Conservation (phyloP, 2,329 filamentous ascomycete species). For the Amesomyces nigricolor region DNA sequence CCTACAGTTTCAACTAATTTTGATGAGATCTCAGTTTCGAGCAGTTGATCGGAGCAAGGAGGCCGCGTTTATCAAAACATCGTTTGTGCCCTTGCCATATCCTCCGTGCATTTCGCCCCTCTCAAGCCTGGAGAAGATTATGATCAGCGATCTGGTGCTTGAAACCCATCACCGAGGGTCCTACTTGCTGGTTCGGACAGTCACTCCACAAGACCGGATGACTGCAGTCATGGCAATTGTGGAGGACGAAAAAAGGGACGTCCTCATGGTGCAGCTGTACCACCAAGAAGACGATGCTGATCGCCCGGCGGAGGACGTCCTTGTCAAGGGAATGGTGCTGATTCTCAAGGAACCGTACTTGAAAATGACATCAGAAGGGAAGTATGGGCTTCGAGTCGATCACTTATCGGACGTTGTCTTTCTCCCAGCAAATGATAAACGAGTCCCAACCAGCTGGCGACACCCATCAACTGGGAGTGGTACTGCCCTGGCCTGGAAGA, state of each 20-base stretch:
- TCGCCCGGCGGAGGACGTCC: conserved; percentile 28
- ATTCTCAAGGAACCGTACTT: conserved; percentile 52
- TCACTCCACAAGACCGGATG: conserved; percentile 9
- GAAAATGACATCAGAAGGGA: conserved; percentile 35
- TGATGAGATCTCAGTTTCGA: not conserved
- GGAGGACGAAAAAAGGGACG: conserved; percentile 36
- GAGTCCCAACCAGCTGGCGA: conserved; percentile 31
- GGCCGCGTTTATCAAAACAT: not conserved
- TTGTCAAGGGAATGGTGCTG: conserved; percentile 27
- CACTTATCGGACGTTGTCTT: conserved; percentile 45
- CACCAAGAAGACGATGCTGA: conserved; percentile 36
- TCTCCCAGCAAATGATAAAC: conserved; percentile 33
- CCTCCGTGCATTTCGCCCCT: conserved; percentile 7
- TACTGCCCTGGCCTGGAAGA: conserved; percentile 16
- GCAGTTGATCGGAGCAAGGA: not conserved
- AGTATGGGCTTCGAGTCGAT: conserved; percentile 45
- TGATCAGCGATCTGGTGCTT: conserved; percentile 11
- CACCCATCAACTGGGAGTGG: conserved; percentile 28
- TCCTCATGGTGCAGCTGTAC: conserved; percentile 36
- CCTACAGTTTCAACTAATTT: not conserved
- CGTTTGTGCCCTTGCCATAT: conserved; percentile 12
- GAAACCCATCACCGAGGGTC: conserved; percentile 16
- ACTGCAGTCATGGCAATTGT: conserved; percentile 27
- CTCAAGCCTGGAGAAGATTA: conserved; percentile 7
- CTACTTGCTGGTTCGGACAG: conserved; percentile 10